Evolutionary conservation across 2,329 filamentous ascomycete species (phyloP), one percentile per base, ranked within the genome.

Genomic region (Colletotrichum simmondsii): DNA sequence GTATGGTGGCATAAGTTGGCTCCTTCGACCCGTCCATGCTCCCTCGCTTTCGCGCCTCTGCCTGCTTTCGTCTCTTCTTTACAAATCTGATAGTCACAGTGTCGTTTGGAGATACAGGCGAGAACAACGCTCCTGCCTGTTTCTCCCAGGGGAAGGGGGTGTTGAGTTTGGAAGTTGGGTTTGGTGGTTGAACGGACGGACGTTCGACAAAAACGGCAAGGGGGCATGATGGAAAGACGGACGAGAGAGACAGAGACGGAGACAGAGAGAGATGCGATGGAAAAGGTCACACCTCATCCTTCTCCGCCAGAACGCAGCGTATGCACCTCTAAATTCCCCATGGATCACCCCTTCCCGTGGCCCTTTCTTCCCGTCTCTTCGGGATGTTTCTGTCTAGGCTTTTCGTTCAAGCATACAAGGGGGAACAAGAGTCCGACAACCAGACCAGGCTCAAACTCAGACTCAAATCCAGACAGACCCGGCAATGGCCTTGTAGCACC

Each of bases 361-460:
- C 42, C 42, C 19, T n/a, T 10, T 54, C 52, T 28, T 49, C 46
- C 60, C 54, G 66, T 63, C 24, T 58, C 60, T 60, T 64, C 53
- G 59, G 67, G 66, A 72, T 70, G 60, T 72, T 72, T 72, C 66
- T 60, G 60, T 72, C 64, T 58, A 58, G 64, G 61, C 63, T 68
- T 65, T 68, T 70, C 14, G 16, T 54, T 65, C 70, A 72, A 46
- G 59, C 65, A 57, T 14, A 26, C 46, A 56, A 32, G 24, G n/a
- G 19, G 42, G 19, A 52, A 42, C 37, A 42, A 42, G 37, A 42
- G 37, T 42, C 37, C 37, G 37, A 42, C 37, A 42, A 3, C 37
- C 37, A 42, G 37, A 19, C 37, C 14, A 35, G 32, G 11, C 32
- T 35, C 11, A 35, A 12, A 35, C 32, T 11, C 10, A 37, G 59